phyloP scores from a whole-genome alignment of 1,284 basidiomycete species.

The Microbotryum violaceum region DNA sequence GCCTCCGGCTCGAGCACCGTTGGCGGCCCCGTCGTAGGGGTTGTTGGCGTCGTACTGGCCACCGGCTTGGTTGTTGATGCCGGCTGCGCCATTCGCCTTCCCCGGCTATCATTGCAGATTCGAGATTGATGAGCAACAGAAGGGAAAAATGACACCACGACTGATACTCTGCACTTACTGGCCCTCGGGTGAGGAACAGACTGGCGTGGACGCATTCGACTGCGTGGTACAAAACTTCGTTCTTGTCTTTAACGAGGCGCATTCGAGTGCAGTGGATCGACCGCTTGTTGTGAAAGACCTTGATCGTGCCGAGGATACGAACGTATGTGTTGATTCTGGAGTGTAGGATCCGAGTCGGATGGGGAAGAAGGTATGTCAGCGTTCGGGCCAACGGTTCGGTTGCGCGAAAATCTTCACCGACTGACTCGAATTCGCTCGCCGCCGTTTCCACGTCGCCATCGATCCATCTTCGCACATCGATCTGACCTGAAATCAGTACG shows the following conservation, averaged over 20 bases:
- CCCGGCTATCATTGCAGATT: conserved; percentile 25
- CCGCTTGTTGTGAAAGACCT: conserved; percentile 72
- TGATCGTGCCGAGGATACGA: conserved; percentile 81
- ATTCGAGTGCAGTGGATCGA: conserved; percentile 73
- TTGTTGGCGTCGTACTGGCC: conserved; percentile 1
- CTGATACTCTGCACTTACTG: conserved; percentile 5
- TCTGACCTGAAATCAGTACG: conserved; percentile 44
- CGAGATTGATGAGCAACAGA: too few relatives aligned
- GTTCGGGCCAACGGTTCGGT: not conserved
- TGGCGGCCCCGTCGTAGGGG: conserved; percentile 14
- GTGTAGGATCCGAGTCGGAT: not conserved
- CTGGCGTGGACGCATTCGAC: conserved; percentile 52
- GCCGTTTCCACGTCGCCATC: conserved; percentile 53
- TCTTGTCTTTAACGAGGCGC: conserved; percentile 58
- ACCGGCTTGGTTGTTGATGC: not conserved
- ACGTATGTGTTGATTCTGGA: conserved; percentile 67
- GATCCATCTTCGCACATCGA: conserved; percentile 84
- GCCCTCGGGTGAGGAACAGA: conserved; percentile 33
- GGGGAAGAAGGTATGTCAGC: conserved; percentile 1
- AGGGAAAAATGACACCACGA: not conserved
- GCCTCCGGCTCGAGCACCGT: conserved; percentile 7
- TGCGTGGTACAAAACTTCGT: conserved; percentile 77
- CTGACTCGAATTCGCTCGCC: not conserved
- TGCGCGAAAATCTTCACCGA: not conserved
- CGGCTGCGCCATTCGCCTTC: conserved; percentile 29